A percentile compares a stretch with the other conserved stretches of the same genome.
Evolutionary conservation across 2,329 filamentous ascomycete species (phyloP).

Genomic region (Aspergillus sp.): DNA sequence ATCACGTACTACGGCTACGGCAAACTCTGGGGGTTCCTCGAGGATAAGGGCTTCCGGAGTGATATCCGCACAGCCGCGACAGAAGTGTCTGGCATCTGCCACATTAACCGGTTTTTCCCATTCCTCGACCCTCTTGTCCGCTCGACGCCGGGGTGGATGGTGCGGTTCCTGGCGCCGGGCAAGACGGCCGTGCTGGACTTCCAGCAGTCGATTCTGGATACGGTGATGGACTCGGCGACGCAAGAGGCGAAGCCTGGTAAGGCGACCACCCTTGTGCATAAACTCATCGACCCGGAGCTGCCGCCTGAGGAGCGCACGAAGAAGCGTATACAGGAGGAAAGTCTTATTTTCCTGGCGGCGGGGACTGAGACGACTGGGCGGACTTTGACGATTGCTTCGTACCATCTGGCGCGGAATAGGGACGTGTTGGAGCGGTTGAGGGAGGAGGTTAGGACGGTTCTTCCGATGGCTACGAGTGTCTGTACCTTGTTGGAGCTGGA

Average conservation of each 20-base stretch:
- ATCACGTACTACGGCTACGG: neutral
- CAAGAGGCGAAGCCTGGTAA: neutral
- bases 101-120: neutral
- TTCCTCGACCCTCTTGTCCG: neutral
- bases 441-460: no score
- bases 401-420: neutral
- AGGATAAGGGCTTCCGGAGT: neutral
- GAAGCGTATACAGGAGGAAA: constrained; percentile 29
- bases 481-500: no score
- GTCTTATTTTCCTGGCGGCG: neutral
- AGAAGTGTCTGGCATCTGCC: neutral
- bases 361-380: constrained; percentile 5
- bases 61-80: neutral
- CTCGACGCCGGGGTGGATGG: neutral
- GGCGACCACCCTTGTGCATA: neutral
- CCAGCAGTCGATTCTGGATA: neutral
- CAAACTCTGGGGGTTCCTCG: neutral
- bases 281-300: constrained; percentile 15
- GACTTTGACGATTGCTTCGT: neutral
- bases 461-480: no score
- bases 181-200: neutral
- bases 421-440: no score
- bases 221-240: neutral
- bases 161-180: neutral
- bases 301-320: constrained; percentile 18